Conservation (phyloP, 108 stramenopile species). For the Cylindrotheca closterium region DNA sequence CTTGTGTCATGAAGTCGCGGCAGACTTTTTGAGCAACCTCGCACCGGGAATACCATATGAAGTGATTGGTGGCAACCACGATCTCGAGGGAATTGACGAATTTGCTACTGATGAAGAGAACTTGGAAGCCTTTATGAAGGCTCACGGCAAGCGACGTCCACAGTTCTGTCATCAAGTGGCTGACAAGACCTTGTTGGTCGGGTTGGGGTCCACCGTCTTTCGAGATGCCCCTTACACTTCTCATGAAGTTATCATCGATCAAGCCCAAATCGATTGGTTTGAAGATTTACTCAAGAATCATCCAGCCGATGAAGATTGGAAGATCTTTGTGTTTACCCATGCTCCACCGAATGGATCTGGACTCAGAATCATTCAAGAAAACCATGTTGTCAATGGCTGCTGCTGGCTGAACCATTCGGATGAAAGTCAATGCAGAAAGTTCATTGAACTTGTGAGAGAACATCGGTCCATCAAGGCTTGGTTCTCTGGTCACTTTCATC, state of each 20-base stretch:
- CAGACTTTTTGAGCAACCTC: conserved; percentile 32
- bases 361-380: conserved; percentile 87
- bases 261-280: conserved; percentile 91
- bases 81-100: conserved; percentile 94
- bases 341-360: conserved; percentile 91
- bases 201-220: conserved; percentile 83
- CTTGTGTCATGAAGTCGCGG: conserved; percentile 24
- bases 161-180: conserved; percentile 80
- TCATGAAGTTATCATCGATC: conserved; percentile 92
- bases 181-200: conserved; percentile 88
- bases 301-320: conserved; percentile 87
- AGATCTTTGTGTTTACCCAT: conserved; percentile 92
- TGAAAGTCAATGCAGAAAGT: conserved; percentile 50
- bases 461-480: conserved; percentile 87
- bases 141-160: conserved; percentile 70
- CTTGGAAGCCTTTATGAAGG: conserved; percentile 60
- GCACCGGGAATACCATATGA: conserved; percentile 31
- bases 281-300: conserved; percentile 62
- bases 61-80: conserved; percentile 51
- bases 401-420: conserved; percentile 82
- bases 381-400: conserved; percentile 89
- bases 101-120: conserved; percentile 90
- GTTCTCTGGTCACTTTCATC: conserved; percentile 96
- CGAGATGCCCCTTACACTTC: conserved; percentile 86
- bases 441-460: conserved; percentile 79